Percentiles rank a stretch among this genome's conserved stretches.
Evolutionary conservation across 495 filamentous ascomycete species (phyloP).

Genomic region (Penicilliopsis zonata): DNA sequence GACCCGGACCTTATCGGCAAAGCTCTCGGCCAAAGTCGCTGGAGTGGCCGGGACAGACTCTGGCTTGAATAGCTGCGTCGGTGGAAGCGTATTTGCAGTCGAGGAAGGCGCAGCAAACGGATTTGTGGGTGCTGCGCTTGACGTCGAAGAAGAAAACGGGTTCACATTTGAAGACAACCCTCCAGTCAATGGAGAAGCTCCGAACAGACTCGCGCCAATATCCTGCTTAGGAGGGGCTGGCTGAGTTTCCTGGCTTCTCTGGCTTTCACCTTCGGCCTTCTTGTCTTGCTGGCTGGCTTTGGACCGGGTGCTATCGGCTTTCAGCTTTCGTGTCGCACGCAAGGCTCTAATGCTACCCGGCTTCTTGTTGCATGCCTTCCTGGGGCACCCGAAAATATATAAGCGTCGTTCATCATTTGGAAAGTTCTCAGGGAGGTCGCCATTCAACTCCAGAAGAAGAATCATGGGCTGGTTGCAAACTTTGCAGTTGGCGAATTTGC

Average conservation of each 20-base stretch:
- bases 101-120: constrained; percentile 34
- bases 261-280: constrained; percentile 23
- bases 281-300: constrained; percentile 7
- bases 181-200: constrained; percentile 25
- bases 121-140: constrained; percentile 19
- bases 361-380: constrained; percentile 72
- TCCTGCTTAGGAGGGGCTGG: constrained; percentile 34
- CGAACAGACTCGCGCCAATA: constrained; percentile 43
- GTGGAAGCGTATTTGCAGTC: constrained; percentile 1
- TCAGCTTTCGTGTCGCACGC: constrained; percentile 43
- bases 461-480: constrained; percentile 76
- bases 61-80: constrained; percentile 5
- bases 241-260: constrained; percentile 11
- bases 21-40: constrained; percentile 50
- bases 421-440: constrained; percentile 75
- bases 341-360: constrained; percentile 66
- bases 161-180: constrained; percentile 41
- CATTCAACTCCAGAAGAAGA: constrained; percentile 82
- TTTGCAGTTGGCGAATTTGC: constrained; percentile 73
- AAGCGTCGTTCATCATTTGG: constrained; percentile 75
- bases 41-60: constrained; percentile 13
- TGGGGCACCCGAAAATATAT: constrained; percentile 71
- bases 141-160: constrained; percentile 39
- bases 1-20: constrained; percentile 53
- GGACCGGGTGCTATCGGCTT: constrained; percentile 8